These are phyloP conservation scores for Citrullus mucosospermus DNA, from an alignment of 306 rosid species.

Conservation along the genomic window DNA sequence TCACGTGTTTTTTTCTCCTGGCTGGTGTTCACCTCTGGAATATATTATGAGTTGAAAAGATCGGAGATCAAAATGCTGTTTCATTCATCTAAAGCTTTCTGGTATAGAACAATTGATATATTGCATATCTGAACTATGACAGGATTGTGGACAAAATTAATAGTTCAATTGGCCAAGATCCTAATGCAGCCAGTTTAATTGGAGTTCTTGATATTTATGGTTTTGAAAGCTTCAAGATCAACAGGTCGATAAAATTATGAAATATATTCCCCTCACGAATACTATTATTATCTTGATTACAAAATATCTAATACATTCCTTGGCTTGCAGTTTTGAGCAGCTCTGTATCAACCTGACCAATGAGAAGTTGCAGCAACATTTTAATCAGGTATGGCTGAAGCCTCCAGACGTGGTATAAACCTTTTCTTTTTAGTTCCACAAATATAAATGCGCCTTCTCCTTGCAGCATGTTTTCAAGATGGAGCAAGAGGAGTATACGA, in stretches of 20 bases:
- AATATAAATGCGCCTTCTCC: conserved; percentile 2
- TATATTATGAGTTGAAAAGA: not conserved
- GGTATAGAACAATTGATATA: not conserved
- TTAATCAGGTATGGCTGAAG: conserved; percentile 48
- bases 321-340: conserved; percentile 65
- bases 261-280: not conserved
- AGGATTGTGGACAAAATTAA: conserved; percentile 85
- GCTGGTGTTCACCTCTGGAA: not conserved
- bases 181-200: conserved; percentile 54
- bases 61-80: not conserved
- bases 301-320: conserved; percentile 5
- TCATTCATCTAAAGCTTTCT: not conserved
- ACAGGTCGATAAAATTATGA: conserved; percentile 32
- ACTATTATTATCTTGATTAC: not conserved
- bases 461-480: conserved; percentile 84
- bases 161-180: conserved; percentile 80
- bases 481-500: conserved; percentile 95
- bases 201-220: conserved; percentile 93
- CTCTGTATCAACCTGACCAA: conserved; percentile 80
- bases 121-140: conserved; percentile 21
- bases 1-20: not conserved
- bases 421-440: conserved; percentile 10
- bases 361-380: conserved; percentile 87
- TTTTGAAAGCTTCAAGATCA: conserved; percentile 83
- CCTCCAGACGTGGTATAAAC: not conserved